These are phyloP conservation scores for Phialocephala sp. DNA, from an alignment of 2,329 filamentous ascomycete genomes.

Conservation along the genomic window DNA sequence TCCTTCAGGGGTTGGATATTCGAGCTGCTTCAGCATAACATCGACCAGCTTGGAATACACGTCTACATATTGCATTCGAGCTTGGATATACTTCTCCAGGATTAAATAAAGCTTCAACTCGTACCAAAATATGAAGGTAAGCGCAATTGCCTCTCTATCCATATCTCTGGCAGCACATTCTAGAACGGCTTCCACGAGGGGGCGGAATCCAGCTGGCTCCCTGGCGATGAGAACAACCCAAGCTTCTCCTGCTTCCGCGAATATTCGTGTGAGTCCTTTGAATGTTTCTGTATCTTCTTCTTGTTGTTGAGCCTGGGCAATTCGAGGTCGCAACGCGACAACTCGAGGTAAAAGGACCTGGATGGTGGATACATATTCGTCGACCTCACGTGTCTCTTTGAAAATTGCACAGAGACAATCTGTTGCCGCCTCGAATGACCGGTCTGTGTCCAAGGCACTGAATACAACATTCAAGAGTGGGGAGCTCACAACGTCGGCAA, in stretches of 20 bases:
- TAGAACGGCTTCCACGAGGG: conserved; percentile 87
- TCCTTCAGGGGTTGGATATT: conserved; percentile 76
- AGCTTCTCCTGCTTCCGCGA: conserved; percentile 89
- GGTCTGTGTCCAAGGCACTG: conserved; percentile 74
- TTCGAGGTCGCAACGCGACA: conserved; percentile 76
- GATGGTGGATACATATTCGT: conserved; percentile 85
- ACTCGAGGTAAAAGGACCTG: conserved; percentile 82
- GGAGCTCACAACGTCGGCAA: conserved; percentile 82
- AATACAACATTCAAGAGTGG: conserved; percentile 83
- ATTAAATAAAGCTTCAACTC: conserved; percentile 97
- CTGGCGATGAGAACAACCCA: conserved; percentile 94
- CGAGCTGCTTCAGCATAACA: conserved; percentile 86
- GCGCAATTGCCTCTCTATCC: conserved; percentile 88
- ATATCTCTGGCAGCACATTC: conserved; percentile 88
- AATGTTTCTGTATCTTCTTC: conserved; percentile 88
- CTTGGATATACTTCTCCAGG: conserved; percentile 85
- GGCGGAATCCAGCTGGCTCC: conserved; percentile 79
- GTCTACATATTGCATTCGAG: conserved; percentile 76
- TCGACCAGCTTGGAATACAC: conserved; percentile 91
- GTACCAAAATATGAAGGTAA: conserved; percentile 98
- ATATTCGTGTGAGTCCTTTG: conserved; percentile 87
- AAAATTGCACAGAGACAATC: conserved; percentile 94
- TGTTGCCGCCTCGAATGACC: conserved; percentile 83
- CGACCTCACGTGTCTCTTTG: conserved; percentile 89
- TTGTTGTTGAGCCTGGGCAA: conserved; percentile 74